Percentiles rank a stretch among this genome's conserved stretches.
Conservation (phyloP, 202 grass and related monocot genomes). For the Schoenoplectus tabernaemontani region DNA sequence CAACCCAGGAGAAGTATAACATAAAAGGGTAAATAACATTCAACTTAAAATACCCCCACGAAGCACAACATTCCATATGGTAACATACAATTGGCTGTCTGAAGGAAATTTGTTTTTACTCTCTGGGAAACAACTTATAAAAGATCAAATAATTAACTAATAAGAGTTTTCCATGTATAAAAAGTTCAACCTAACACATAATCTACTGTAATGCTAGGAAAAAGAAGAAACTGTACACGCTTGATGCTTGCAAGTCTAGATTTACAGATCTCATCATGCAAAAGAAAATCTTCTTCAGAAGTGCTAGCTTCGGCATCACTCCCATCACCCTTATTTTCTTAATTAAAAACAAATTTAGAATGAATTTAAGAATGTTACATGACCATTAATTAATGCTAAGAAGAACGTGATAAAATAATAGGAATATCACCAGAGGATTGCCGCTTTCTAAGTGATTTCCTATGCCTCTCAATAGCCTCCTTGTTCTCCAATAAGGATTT, state of each 20-base stretch:
- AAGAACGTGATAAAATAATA: conserved; percentile 11
- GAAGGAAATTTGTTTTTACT: not conserved
- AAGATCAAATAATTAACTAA: not conserved
- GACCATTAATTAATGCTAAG: not conserved
- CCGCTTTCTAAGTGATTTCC: conserved; percentile 96
- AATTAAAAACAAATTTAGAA: conserved; percentile 14
- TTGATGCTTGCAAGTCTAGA: conserved; percentile 89
- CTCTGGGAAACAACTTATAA: not conserved
- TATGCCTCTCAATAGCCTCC: conserved; percentile 81
- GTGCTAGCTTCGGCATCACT: conserved; percentile 81
- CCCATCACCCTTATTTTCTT: conserved; percentile 74
- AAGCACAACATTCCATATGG: not conserved
- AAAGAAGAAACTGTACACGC: conserved; percentile 45
- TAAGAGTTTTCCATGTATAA: not conserved
- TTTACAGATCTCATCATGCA: conserved; percentile 99
- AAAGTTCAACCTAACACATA: not conserved
- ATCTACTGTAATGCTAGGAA: not conserved
- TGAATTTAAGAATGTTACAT: conserved; percentile 1
- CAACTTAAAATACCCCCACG: not conserved
- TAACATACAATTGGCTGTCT: no score
- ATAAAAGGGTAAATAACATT: conserved; percentile 2
- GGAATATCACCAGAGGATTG: conserved; percentile 51
- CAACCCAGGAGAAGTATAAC: not conserved
- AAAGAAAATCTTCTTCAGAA: conserved; percentile 74
- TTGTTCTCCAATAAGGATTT: conserved; percentile 95